Evolutionary conservation across 2,329 filamentous ascomycete species (phyloP).

Genomic region (Xylariaceae sp.): DNA sequence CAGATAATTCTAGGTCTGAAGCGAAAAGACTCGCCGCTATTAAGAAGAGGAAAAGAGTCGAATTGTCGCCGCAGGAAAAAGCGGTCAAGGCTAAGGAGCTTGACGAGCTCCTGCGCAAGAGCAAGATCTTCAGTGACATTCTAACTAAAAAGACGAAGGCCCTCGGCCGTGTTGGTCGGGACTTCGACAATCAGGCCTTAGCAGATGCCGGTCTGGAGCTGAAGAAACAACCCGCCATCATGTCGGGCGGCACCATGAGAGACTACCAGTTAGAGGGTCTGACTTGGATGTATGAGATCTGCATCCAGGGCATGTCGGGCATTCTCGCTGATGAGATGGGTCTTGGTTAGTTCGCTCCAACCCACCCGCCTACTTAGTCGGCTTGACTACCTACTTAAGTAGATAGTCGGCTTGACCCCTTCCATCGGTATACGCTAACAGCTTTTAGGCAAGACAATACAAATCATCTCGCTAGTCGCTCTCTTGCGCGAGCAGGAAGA

Average conservation of each 20-base stretch:
- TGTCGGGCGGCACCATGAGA: slow-evolving; percentile 85
- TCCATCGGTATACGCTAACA: slow-evolving; percentile 4
- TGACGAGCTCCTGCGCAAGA: slow-evolving; percentile 54
- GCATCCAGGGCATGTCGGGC: slow-evolving; percentile 76
- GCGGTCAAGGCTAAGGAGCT: slow-evolving; percentile 55
- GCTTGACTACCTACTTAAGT: too few species aligned
- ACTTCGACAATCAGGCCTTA: slow-evolving; percentile 53
- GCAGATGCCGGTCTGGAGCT: slow-evolving; percentile 66
- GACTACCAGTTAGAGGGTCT: slow-evolving; percentile 91
- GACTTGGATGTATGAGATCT: slow-evolving; percentile 88
- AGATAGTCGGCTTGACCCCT: too few species aligned
- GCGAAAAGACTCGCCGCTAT: slow-evolving; percentile 37
- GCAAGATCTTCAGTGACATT: slow-evolving; percentile 56
- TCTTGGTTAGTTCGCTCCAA: slow-evolving; percentile 45
- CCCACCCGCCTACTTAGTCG: background rate
- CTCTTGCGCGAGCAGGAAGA: slow-evolving; percentile 80
- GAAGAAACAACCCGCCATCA: slow-evolving; percentile 76
- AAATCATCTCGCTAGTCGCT: slow-evolving; percentile 82
- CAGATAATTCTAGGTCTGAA: slow-evolving; percentile 45
- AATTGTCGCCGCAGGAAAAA: slow-evolving; percentile 47
- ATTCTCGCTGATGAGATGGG: slow-evolving; percentile 96
- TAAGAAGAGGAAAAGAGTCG: slow-evolving; percentile 40
- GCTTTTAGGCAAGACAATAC: slow-evolving; percentile 71
- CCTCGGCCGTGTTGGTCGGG: slow-evolving; percentile 55
- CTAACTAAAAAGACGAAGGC: slow-evolving; percentile 59